These are phyloP conservation scores for Salix suchowensis DNA, from an alignment of 345 rosid species.

Conservation along the genomic window DNA sequence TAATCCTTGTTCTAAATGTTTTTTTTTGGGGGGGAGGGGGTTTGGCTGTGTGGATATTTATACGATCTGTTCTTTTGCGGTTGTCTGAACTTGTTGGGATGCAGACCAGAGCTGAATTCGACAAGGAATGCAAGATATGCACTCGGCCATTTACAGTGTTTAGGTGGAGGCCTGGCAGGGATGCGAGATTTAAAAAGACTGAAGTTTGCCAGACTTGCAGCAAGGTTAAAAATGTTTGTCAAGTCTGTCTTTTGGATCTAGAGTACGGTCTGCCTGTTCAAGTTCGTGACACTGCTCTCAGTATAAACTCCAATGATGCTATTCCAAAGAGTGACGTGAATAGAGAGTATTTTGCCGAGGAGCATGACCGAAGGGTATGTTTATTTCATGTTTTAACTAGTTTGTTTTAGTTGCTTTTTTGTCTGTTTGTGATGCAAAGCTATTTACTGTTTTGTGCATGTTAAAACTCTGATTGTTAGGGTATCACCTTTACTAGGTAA, in stretches of 20 bases:
- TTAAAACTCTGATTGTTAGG: background rate
- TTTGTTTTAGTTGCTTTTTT: background rate
- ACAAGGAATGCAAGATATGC: conserved; percentile 97
- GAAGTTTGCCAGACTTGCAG: conserved; percentile 95
- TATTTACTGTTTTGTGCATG: background rate
- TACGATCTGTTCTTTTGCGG: background rate
- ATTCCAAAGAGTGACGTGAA: conserved; percentile 94
- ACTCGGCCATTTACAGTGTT: conserved; percentile 91
- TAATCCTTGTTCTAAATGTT: background rate
- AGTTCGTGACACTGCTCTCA: conserved; percentile 82
- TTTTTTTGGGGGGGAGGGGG: background rate
- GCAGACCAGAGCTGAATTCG: conserved; percentile 79
- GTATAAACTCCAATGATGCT: conserved; percentile 68
- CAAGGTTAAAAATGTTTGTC: conserved; percentile 92
- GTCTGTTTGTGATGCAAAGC: background rate
- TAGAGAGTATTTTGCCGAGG: conserved; percentile 88
- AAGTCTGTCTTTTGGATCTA: conserved; percentile 94
- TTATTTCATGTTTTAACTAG: background rate
- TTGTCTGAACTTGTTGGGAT: background rate
- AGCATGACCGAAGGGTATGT: conserved; percentile 82
- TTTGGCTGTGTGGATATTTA: background rate
- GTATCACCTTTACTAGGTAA: too few relatives aligned
- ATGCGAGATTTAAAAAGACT: conserved; percentile 81
- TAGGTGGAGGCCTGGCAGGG: conserved; percentile 93
- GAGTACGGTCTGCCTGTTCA: conserved; percentile 96